A percentile compares a stretch with the other conserved stretches of the same genome.
phyloP scores from a whole-genome alignment of 192 early-diverging fungal species.

The Glomus cerebriforme region DNA sequence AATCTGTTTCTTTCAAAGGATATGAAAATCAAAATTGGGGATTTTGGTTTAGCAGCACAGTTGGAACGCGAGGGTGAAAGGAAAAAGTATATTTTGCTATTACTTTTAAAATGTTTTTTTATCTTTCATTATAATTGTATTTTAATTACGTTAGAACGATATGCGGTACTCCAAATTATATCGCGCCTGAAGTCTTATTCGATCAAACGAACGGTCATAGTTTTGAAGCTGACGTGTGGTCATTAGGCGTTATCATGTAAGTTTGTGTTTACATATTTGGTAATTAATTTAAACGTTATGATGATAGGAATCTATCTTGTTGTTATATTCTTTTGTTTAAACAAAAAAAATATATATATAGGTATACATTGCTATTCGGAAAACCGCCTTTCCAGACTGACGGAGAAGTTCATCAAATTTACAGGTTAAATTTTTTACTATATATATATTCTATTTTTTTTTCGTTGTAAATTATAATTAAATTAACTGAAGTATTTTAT shows the following conservation, averaged over 20 bases:
- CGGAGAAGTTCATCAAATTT: slow-evolving; percentile 69
- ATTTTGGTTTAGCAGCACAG: slow-evolving; percentile 93
- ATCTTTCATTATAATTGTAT: background rate
- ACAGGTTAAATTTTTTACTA: slow-evolving; percentile 57
- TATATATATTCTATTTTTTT: background rate
- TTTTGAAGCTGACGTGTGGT: slow-evolving; percentile 95
- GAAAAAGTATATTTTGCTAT: slow-evolving; percentile 68
- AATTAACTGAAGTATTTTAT: background rate
- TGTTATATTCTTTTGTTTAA: slow-evolving; percentile 9
- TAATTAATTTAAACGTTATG: background rate
- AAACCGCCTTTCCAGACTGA: slow-evolving; percentile 87
- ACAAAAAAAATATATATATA: too few species aligned
- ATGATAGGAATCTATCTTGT: too few species aligned
- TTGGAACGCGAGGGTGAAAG: slow-evolving; percentile 79
- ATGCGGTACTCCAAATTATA: slow-evolving; percentile 96
- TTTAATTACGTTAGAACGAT: slow-evolving; percentile 65
- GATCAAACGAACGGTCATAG: slow-evolving; percentile 80
- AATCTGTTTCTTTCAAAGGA: slow-evolving; percentile 85
- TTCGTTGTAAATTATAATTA: background rate
- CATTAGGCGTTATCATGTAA: slow-evolving; percentile 86
- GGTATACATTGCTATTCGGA: slow-evolving; percentile 87
- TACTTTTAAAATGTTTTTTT: background rate
- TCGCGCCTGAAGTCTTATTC: slow-evolving; percentile 94
- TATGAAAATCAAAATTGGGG: slow-evolving; percentile 88
- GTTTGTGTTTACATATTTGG: slow-evolving; percentile 14